Evolutionary conservation across 169 alveolate species (phyloP).

Genomic region (Eimeria necatrix): DNA sequence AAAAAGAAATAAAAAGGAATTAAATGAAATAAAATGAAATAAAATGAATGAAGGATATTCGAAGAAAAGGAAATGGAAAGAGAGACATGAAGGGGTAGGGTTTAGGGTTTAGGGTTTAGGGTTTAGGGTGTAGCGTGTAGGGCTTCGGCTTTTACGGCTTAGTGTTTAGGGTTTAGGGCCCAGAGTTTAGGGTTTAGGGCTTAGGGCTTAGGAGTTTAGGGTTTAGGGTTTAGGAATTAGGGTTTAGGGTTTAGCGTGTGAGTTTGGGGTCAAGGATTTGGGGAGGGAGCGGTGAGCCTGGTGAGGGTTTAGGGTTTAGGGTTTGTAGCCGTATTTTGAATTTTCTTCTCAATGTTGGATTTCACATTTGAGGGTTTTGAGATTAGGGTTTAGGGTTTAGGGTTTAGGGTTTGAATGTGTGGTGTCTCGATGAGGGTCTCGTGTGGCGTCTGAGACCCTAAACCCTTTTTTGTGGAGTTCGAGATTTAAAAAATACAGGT

Average conservation of each 20-base stretch:
- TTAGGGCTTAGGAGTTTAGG: too few relatives aligned
- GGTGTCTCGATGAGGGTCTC: neutral
- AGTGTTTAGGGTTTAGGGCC: neutral
- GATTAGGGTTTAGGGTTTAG: conserved; percentile 33
- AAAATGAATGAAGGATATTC: too few relatives aligned
- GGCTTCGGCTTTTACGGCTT: neutral
- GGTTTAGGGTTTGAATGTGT: neutral
- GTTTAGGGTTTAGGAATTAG: too few relatives aligned
- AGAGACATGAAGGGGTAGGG: neutral
- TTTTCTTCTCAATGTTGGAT: neutral
- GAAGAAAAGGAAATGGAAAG: neutral
- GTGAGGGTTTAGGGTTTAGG: neutral
- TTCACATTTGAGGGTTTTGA: neutral
- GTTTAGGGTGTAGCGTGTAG: too few relatives aligned
- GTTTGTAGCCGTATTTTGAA: neutral
- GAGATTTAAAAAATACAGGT: neutral
- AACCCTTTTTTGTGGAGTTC: neutral
- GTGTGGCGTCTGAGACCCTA: neutral
- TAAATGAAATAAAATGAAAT: too few relatives aligned
- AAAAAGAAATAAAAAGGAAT: too few relatives aligned
- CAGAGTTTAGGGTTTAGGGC: too few relatives aligned
- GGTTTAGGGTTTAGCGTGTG: conserved; percentile 13
- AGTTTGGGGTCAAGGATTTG: neutral
- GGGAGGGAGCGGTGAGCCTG: neutral
- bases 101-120: conserved; percentile 25